These are phyloP conservation scores for Pseudomicrostroma phylloplanum DNA, from an alignment of 1,284 basidiomycete genomes.

Conservation along the genomic window DNA sequence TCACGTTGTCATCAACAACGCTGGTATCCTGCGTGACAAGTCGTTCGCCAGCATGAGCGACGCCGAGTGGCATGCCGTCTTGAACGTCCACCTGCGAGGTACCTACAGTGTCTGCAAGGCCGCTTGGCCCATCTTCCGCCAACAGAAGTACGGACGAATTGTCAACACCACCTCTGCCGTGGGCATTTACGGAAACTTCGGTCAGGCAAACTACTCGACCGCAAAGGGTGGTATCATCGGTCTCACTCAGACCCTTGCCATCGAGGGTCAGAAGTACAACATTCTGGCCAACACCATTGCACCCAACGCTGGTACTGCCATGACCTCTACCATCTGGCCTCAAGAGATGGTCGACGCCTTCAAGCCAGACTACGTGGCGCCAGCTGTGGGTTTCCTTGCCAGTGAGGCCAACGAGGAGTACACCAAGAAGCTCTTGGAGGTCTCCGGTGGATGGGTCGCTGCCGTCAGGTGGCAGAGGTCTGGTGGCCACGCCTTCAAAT, in stretches of 20 bases:
- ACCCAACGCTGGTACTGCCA: conserved; percentile 65
- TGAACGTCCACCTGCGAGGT: conserved; percentile 72
- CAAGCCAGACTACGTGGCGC: conserved; percentile 88
- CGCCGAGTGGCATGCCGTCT: conserved; percentile 87
- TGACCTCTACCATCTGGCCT: conserved; percentile 59
- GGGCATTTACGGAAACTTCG: conserved; percentile 88
- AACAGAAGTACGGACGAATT: conserved; percentile 95
- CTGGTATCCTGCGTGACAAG: conserved; percentile 80
- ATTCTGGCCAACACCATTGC: conserved; percentile 85
- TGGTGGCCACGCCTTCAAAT: conserved; percentile 59
- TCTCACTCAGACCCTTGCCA: conserved; percentile 77
- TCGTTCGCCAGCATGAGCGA: conserved; percentile 83
- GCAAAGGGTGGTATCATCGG: conserved; percentile 92
- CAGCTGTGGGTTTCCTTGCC: conserved; percentile 82
- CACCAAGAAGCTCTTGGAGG: conserved; percentile 76
- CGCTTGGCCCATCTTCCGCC: conserved; percentile 92
- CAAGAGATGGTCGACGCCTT: conserved; percentile 90
- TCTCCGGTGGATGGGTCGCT: conserved; percentile 85
- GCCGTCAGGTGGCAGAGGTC: conserved; percentile 89
- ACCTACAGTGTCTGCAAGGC: conserved; percentile 69
- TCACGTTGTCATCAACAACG: conserved; percentile 85
- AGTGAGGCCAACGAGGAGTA: conserved; percentile 71
- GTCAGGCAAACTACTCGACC: conserved; percentile 69
- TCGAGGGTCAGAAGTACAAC: conserved; percentile 84
- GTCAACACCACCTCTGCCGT: conserved; percentile 88